Evolutionary conservation across 768 basidiomycete genomes (phyloP).

Genomic region (Boletales sp.): DNA sequence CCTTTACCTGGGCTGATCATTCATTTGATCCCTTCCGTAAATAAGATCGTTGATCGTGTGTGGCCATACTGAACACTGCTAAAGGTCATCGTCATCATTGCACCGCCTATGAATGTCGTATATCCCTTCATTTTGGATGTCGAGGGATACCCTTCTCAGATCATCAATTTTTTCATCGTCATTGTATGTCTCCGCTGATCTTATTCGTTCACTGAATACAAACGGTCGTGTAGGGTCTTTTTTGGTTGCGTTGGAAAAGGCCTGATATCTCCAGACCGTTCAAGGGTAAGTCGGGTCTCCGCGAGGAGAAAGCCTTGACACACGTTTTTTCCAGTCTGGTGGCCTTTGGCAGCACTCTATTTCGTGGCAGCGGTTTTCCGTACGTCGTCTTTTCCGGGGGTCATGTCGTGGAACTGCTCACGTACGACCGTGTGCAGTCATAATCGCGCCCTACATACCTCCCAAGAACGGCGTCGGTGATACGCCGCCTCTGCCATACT

Average conservation of each 20-base stretch:
- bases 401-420: slow-evolving; percentile 27
- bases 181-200: slow-evolving; percentile 32
- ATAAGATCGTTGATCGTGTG: neutral
- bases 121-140: slow-evolving; percentile 64
- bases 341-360: slow-evolving; percentile 53
- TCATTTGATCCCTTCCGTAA: slow-evolving; percentile 50
- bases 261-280: slow-evolving; percentile 50
- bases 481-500: slow-evolving; percentile 58
- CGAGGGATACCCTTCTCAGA: slow-evolving; percentile 46
- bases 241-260: slow-evolving; percentile 52
- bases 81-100: slow-evolving; percentile 52
- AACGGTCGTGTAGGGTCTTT: slow-evolving; percentile 41
- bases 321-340: slow-evolving; percentile 40
- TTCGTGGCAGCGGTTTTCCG: slow-evolving; percentile 48
- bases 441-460: slow-evolving; percentile 52
- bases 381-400: slow-evolving; percentile 23
- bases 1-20: slow-evolving; percentile 55
- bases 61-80: slow-evolving; percentile 5
- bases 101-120: slow-evolving; percentile 47
- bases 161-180: slow-evolving; percentile 55
- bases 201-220: slow-evolving; percentile 25
- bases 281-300: slow-evolving; percentile 35
- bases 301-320: slow-evolving; percentile 1
- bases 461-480: slow-evolving; percentile 55
- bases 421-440: slow-evolving; percentile 30